Base-by-base conservation (phyloP, 2,329 filamentous ascomycete species). In the Sarocladium kiliense region DNA sequence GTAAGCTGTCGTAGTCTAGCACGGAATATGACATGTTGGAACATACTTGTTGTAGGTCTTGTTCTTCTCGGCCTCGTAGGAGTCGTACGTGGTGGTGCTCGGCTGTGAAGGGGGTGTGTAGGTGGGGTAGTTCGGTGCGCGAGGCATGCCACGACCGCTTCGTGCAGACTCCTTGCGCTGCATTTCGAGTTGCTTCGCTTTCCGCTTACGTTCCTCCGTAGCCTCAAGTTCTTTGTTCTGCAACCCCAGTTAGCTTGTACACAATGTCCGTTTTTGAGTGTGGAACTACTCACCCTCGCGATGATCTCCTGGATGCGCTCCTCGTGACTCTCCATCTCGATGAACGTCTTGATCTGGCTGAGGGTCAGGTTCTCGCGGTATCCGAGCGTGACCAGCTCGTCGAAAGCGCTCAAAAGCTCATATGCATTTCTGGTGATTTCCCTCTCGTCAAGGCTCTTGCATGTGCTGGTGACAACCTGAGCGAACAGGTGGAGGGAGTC, bases 261-360 rank as follows among this genome's bases (percentile, higher is more conserved):
- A 6, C 36, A 26, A 32, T 11, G 23, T 23, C 30, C 50, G n/a
- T n/a, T n/a, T 30, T 32, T 45, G 7, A 4, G 47, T 30, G 60
- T 30, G 61, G 59, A 53, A 55, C 27, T 27, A 65, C 79, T 59
- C 84, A 93, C 89, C 70, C 91, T 82, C 59, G 91, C 91, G 68
- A 97, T 97, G 60, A 97, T 99, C 69, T 97, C 94, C 73, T 99
- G 94, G 63, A 99, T 97, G 68, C 94, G 86, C 80, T 99, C 94
- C 74, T 99, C 95, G 67, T 99, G 94, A 73, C 88, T 94, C 74
- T 99, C 94, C 94, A 99, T 99, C 68, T 97, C 95, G 63, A 99
- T 74, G 79, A 99, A 99, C 2, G 94, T 97, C 81, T 95, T 97
- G 78, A 99, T 99, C 75, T 99, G 95, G 73, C 86, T 90, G 65